Evolutionary conservation across 352 stramenopile species (phyloP), one percentile per base, ranked within the genome.

Genomic region (Pythium guiyangense): DNA sequence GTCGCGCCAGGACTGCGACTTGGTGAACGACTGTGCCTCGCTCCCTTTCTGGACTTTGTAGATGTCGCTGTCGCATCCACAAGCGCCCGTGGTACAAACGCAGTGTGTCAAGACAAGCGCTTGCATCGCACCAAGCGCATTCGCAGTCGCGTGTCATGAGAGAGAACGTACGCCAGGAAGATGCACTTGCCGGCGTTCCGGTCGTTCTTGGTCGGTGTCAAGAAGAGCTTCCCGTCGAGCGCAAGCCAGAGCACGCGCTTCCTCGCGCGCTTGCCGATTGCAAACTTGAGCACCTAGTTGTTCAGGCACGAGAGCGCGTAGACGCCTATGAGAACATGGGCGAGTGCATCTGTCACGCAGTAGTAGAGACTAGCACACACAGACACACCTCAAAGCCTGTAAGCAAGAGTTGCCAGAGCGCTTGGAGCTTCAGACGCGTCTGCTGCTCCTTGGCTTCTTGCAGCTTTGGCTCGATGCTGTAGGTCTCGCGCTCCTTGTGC

Each of bases 361-460:
- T n/a, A 1, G 18, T 14, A 45, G 4, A 45, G 14, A 14, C 17
- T 14, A 15, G 25, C 6, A n/a, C n/a, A n/a, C n/a, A n/a, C n/a
- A n/a, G n/a, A 4, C 6, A 37, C 52, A 70, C 70, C 60, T 85
- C 75, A 52, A 85, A 85, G 3, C 75, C 75, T 1, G 75, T 85
- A 20, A 81, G 27, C 4, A 85, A 53, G 26, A 85, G 49, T 51
- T 85, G 75, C 75, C 75, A 83, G 48, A 85, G 76, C 4, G 72
- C 75, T n/a, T 76, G 62, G 0, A 83, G 63, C 43, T 77, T 77
- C 22, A 79, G 65, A 1, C 68, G 66, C 0, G 50, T 59, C n/a
- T 69, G 63, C 11, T 52, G 50, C 12, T 82, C 71, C 44, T 67
- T 67, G 15, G 61, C 63, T 14, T 70, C 61, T 29, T 72, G 52